phyloP scores from a whole-genome alignment of 2,329 filamentous ascomycete genomes.

The Sporothrix brasiliensis region DNA sequence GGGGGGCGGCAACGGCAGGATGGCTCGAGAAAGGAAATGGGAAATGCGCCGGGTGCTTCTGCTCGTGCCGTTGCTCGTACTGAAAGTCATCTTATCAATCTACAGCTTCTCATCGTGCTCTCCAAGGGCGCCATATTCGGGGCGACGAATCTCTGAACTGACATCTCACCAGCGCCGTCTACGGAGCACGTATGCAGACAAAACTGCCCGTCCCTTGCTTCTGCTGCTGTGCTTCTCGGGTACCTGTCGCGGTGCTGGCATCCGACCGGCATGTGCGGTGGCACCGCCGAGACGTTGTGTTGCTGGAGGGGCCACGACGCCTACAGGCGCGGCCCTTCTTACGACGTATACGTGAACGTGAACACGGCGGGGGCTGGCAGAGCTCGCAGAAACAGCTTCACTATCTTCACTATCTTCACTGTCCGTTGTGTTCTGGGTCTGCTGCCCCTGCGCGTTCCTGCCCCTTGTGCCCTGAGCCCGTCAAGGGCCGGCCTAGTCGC shows the following conservation, averaged over 20 bases:
- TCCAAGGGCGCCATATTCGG: too few relatives aligned
- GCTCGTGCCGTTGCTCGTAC: too few relatives aligned
- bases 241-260: constrained; percentile 26
- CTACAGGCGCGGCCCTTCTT: neutral
- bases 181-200: neutral
- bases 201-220: constrained; percentile 22
- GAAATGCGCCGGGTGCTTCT: too few relatives aligned
- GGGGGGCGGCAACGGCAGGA: neutral
- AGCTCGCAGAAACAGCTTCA: constrained; percentile 20
- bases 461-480: neutral
- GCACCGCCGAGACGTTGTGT: constrained; percentile 27
- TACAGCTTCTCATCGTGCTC: neutral
- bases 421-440: neutral
- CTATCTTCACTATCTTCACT: neutral
- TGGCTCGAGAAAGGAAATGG: too few relatives aligned
- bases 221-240: constrained; percentile 23
- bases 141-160: too few relatives aligned
- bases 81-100: too few relatives aligned
- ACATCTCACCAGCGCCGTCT: too few relatives aligned
- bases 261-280: constrained; percentile 30
- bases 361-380: neutral
- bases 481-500: neutral
- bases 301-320: neutral
- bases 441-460: neutral
- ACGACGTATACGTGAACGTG: neutral